A percentile compares a stretch with the other conserved stretches of the same genome.
Evolutionary conservation across 2,329 filamentous ascomycete genomes (phyloP).

Genomic region (Microdochium bolleyi): DNA sequence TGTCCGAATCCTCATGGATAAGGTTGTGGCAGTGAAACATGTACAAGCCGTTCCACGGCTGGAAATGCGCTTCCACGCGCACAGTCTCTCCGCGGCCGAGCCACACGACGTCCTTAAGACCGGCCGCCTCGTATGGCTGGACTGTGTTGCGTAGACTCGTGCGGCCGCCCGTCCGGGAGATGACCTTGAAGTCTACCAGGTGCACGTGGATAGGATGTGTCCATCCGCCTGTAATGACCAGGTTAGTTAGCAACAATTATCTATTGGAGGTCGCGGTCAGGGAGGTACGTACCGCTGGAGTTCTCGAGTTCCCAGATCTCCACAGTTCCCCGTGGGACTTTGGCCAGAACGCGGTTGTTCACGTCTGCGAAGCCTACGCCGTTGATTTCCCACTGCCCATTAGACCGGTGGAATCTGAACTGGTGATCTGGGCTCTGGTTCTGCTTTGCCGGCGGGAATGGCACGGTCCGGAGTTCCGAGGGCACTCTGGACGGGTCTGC

Average conservation of each 20-base stretch:
- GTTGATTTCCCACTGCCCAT: conserved; percentile 43
- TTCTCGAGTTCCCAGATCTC: conserved; percentile 44
- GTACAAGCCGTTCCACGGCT: conserved; percentile 43
- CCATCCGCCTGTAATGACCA: conserved; percentile 30
- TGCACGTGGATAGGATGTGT: conserved; percentile 51
- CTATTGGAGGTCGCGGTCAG: too few species aligned
- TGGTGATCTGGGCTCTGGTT: conserved; percentile 25
- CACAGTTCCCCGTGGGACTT: conserved; percentile 34
- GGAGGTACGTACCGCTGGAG: conserved; percentile 7
- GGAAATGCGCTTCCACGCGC: conserved; percentile 40
- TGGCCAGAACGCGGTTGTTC: conserved; percentile 38
- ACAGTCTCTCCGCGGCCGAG: conserved; percentile 41
- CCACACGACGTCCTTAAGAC: conserved; percentile 51
- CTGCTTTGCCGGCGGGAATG: conserved; percentile 25
- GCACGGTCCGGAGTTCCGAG: conserved; percentile 22
- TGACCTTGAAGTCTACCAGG: conserved; percentile 48
- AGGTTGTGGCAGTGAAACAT: conserved; percentile 42
- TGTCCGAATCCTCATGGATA: conserved; percentile 35
- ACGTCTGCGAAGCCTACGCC: conserved; percentile 37
- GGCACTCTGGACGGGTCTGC: conserved; percentile 27
- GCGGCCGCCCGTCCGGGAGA: conserved; percentile 35
- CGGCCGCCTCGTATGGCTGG: conserved; percentile 42
- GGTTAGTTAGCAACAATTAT: too few species aligned
- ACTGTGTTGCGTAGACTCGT: conserved; percentile 23
- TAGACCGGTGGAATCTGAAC: conserved; percentile 35